Evolutionary conservation across 306 rosid genomes (phyloP).

Genomic region (Sophora flavescens): DNA sequence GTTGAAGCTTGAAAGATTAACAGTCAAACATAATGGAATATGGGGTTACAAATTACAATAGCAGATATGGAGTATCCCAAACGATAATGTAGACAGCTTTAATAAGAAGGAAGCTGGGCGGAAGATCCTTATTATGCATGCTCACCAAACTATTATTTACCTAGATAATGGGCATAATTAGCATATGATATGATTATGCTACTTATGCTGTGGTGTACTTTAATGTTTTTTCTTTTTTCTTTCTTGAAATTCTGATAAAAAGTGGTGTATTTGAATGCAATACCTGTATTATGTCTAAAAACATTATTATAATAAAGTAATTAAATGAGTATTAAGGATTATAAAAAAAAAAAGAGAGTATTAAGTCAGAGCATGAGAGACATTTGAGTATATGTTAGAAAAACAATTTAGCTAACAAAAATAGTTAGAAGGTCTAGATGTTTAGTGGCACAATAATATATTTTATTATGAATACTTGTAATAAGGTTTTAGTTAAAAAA

Average conservation of each 20-base stretch:
- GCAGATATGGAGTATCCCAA: background rate
- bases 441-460: background rate
- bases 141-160: background rate
- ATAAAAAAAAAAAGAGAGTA: too few relatives aligned
- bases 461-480: background rate
- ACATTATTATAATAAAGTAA: too few relatives aligned
- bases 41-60: background rate
- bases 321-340: background rate
- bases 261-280: background rate
- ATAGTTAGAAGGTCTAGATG: background rate
- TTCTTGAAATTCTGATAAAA: background rate
- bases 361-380: background rate
- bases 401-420: background rate
- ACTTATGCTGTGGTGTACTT: background rate
- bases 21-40: background rate
- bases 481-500: background rate
- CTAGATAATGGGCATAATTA: background rate
- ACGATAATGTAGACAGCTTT: background rate
- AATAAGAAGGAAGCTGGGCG: background rate
- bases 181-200: background rate
- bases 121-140: background rate
- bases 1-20: background rate
- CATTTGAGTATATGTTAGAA: background rate
- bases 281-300: background rate
- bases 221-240: background rate